Evolutionary conservation across 495 filamentous ascomycete genomes (phyloP).

Genomic region (Penicillium bovifimosum): DNA sequence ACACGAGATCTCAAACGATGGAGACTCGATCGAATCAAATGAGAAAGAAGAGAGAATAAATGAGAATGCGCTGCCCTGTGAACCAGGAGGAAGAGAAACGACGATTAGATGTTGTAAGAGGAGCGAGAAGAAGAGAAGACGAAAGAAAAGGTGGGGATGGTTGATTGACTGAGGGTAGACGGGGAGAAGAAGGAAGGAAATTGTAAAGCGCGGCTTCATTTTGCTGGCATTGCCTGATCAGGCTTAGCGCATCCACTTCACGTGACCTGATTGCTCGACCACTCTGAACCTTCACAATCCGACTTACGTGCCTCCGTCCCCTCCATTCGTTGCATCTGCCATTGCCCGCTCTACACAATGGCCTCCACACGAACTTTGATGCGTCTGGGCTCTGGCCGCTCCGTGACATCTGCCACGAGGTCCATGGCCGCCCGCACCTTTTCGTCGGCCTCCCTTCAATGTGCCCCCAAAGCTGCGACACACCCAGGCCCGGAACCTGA

Average conservation of each 20-base stretch:
- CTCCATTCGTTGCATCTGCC: slow-evolving; percentile 20
- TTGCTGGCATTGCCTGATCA: slow-evolving; percentile 36
- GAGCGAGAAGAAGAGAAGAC: slow-evolving; percentile 11
- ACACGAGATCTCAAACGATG: slow-evolving; percentile 26
- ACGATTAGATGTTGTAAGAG: slow-evolving; percentile 8
- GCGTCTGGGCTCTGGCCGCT: slow-evolving; percentile 59
- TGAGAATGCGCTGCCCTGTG: slow-evolving; percentile 12
- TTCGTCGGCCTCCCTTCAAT: slow-evolving; percentile 48
- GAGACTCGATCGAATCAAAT: slow-evolving; percentile 24
- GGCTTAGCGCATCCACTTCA: slow-evolving; percentile 25
- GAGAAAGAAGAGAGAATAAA: slow-evolving; percentile 17
- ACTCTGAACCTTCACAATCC: slow-evolving; percentile 33
- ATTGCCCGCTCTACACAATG: slow-evolving; percentile 35
- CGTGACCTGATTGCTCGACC: slow-evolving; percentile 25
- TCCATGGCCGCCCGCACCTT: slow-evolving; percentile 50
- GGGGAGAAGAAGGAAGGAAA: slow-evolving; percentile 32
- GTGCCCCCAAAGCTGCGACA: slow-evolving; percentile 50
- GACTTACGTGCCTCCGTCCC: slow-evolving; percentile 25
- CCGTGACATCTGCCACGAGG: slow-evolving; percentile 54
- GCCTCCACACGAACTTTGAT: slow-evolving; percentile 56
- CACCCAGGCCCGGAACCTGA: slow-evolving; percentile 38
- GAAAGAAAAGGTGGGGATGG: slow-evolving; percentile 12
- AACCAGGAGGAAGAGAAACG: slow-evolving; percentile 9
- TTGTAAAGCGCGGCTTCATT: slow-evolving; percentile 35
- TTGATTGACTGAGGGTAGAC: slow-evolving; percentile 19